A percentile compares a stretch with the other conserved stretches of the same genome.
phyloP scores from a whole-genome alignment of 129 eudicot genomes.

The Rutidosis leptorrhynchoides region DNA sequence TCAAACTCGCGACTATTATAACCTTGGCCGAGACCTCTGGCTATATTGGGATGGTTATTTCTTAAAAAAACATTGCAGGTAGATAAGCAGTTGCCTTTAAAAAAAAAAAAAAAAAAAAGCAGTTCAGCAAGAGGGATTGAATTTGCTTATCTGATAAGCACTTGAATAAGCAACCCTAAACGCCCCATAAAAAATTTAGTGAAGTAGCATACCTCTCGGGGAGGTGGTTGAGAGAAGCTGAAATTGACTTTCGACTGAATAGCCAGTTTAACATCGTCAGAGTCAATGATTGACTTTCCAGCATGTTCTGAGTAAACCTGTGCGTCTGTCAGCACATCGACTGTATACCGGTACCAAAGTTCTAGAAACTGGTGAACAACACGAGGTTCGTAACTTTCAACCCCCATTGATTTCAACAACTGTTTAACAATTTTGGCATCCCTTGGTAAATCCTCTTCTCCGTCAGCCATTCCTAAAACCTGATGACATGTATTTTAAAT shows the following conservation, averaged over 20 bases:
- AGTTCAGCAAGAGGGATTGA: no score
- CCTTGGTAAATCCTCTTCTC: conserved; percentile 79
- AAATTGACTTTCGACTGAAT: conserved; percentile 84
- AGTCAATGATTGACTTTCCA: conserved; percentile 65
- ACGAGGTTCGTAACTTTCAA: conserved; percentile 78
- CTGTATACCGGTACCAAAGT: conserved; percentile 80
- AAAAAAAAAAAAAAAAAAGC: no score
- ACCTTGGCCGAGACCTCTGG: no score
- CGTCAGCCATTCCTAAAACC: conserved; percentile 53
- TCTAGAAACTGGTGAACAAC: conserved; percentile 87
- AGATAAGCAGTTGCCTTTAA: no score
- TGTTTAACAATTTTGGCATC: conserved; percentile 93
- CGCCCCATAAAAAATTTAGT: no score
- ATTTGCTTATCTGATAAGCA: no score
- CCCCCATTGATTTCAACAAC: conserved; percentile 79
- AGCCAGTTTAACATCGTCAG: conserved; percentile 86
- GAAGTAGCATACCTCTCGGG: conserved; percentile 64
- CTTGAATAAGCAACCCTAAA: no score
- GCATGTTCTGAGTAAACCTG: conserved; percentile 93
- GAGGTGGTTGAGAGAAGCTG: conserved; percentile 97
- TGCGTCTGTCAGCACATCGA: conserved; percentile 80
- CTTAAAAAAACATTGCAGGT: no score
- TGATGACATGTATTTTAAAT: conserved; percentile 17
- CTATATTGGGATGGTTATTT: no score
- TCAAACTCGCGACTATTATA: no score